These are phyloP conservation scores for Ustilago hordei DNA, from an alignment of 1,284 basidiomycete species.

Conservation along the genomic window DNA sequence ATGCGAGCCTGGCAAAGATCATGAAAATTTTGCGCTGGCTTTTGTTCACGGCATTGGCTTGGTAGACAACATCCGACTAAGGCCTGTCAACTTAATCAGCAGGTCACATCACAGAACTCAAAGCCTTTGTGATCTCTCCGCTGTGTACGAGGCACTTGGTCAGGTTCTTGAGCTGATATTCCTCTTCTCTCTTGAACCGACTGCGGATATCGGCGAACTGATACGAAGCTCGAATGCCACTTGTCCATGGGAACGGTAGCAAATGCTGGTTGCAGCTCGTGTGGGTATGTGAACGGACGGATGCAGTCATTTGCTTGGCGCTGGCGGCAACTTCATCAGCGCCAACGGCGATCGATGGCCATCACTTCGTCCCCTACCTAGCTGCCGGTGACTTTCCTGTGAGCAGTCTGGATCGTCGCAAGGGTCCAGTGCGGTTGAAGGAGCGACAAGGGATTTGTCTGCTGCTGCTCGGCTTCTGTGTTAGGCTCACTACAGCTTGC, in stretches of 20 bases:
- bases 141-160: too few relatives aligned
- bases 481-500: too few relatives aligned
- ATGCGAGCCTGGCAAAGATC: neutral
- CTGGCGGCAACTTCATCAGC: neutral
- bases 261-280: neutral
- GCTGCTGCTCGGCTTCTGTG: too few relatives aligned
- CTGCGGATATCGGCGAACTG: neutral
- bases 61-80: neutral
- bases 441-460: neutral
- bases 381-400: neutral
- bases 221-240: neutral
- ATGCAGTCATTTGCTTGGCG: too few relatives aligned
- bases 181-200: neutral
- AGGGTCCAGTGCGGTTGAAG: neutral
- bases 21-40: neutral
- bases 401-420: neutral
- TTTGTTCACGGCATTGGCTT: neutral
- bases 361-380: neutral
- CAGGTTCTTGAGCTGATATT: too few relatives aligned
- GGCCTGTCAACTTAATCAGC: too few relatives aligned
- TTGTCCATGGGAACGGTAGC: neutral
- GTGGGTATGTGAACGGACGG: neutral
- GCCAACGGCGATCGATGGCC: neutral
- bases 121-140: too few relatives aligned
- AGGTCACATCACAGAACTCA: too few relatives aligned